Evolutionary conservation across 179 eudicot genomes (phyloP).

Genomic region (Vitellaria paradoxa): DNA sequence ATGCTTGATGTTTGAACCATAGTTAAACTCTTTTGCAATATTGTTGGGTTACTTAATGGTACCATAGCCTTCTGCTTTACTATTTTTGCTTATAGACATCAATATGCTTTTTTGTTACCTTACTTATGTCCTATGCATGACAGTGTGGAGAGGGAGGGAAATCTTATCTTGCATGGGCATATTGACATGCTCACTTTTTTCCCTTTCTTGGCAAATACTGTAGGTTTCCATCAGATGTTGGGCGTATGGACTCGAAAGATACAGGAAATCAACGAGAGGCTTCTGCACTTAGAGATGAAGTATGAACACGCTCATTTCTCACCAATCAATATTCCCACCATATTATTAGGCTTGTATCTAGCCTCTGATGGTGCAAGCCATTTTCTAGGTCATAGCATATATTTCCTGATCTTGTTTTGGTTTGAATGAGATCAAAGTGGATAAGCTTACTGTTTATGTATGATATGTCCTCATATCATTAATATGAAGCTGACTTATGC

Average conservation of each 20-base stretch:
- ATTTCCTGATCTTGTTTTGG: not conserved
- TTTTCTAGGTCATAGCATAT: slow-evolving; percentile 6
- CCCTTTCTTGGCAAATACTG: slow-evolving; percentile 11
- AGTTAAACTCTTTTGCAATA: not conserved
- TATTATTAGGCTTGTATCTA: slow-evolving; percentile 5
- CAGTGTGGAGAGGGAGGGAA: not conserved
- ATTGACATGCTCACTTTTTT: not conserved
- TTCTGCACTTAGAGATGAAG: slow-evolving; percentile 93
- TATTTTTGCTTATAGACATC: not conserved
- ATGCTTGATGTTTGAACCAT: slow-evolving; percentile 3
- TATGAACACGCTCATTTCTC: slow-evolving; percentile 30
- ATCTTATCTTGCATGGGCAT: not conserved
- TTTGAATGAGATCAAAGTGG: not conserved
- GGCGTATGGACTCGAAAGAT: slow-evolving; percentile 50
- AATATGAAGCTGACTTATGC: slow-evolving; percentile 20
- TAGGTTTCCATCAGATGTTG: slow-evolving; percentile 68
- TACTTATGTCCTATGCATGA: not conserved
- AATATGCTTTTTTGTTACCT: not conserved
- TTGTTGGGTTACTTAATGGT: not conserved
- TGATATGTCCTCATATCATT: not conserved
- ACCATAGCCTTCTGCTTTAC: not conserved
- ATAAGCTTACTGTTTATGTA: not conserved
- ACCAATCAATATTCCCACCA: slow-evolving; percentile 1
- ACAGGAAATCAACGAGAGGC: slow-evolving; percentile 73
- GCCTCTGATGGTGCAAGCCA: not conserved